Percentiles rank a stretch among this genome's conserved stretches.
phyloP scores from a whole-genome alignment of 768 basidiomycete genomes.

The Mycena galericulata region DNA sequence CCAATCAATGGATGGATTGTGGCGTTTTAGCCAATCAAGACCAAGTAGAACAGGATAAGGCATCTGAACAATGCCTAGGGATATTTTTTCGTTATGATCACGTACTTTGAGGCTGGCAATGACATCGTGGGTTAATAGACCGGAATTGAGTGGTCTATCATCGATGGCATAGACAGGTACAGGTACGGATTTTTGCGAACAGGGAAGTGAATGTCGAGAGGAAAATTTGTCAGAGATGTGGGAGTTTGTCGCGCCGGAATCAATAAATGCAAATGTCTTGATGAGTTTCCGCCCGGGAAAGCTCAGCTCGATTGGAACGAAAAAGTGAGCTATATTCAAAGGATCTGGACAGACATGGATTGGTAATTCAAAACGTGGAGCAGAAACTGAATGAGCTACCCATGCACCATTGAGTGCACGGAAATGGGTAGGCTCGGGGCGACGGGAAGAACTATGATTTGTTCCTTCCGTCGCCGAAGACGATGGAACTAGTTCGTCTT shows the following conservation, averaged over 20 bases:
- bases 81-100: constrained; percentile 45
- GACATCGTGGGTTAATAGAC: constrained; percentile 53
- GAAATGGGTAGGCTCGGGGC: constrained; percentile 32
- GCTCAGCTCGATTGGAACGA: constrained; percentile 41
- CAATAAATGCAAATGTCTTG: constrained; percentile 50
- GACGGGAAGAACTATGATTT: constrained; percentile 31
- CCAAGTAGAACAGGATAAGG: constrained; percentile 50
- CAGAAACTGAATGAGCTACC: constrained; percentile 28
- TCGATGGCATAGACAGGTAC: constrained; percentile 52
- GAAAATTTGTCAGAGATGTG: constrained; percentile 52
- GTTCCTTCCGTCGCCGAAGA: constrained; percentile 44
- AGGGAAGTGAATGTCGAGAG: constrained; percentile 40
- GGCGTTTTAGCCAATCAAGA: constrained; percentile 50
- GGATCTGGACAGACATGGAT: constrained; percentile 34
- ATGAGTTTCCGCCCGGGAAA: constrained; percentile 49
- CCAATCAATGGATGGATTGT: constrained; percentile 54
- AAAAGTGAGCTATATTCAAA: constrained; percentile 41
- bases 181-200: constrained; percentile 44
- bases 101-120: constrained; percentile 42
- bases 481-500: constrained; percentile 42
- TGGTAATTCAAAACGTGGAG: constrained; percentile 23
- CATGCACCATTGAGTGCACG: constrained; percentile 33
- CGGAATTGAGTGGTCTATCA: constrained; percentile 52
- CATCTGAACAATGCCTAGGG: constrained; percentile 47
- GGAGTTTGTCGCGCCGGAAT: constrained; percentile 50